Evolutionary conservation across 2,329 filamentous ascomycete species (phyloP), one percentile per base, ranked within the genome.

Genomic region (Fusarium sp.): DNA sequence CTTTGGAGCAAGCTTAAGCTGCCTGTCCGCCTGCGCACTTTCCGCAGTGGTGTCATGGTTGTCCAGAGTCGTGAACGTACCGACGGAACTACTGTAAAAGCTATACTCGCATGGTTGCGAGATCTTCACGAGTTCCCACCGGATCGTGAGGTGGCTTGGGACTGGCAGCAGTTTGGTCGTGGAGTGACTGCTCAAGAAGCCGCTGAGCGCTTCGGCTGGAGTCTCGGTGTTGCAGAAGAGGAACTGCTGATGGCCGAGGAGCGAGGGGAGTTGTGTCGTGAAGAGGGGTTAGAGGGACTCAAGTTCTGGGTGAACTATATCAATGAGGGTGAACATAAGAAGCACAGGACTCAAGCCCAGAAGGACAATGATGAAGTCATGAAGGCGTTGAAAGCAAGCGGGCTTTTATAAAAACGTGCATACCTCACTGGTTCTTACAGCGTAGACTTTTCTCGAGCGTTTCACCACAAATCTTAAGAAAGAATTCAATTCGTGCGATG

Each of bases 221-320:
- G 96, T 78, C 91, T 99, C 10, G 96, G 96, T 11, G 95, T 99
- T 24, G 96, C 96, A 2, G 92, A 92, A 64, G 96, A 98, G 79
- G 96, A 99, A 81, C 85, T 99, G 15, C 93, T 98, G 78, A 98
- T 99, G 95, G 95, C 95, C 0, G 96, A 99, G 80, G 95, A 98
- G 79, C 89, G 88, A 59, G 96, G 96, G 0, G 89, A 90, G 5
- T 79, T 99, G 22, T 98, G 95, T 79, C 90, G 96, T 50, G 96
- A 99, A 79, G 95, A 97, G 75, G 91, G 94, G 7, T 89, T 98
- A 16, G 95, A 98, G 79, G 96, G 96, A 0, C 84, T 97, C 49
- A 91, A 91, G 75, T 99, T 97, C 80, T 99, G 96, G 96, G 90
- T 92, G 81, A 99, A 99, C 76, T 87, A 85, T 62, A 88, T 89